Evolutionary conservation across 2,329 filamentous ascomycete genomes (phyloP), one percentile per base, ranked within the genome.

Genomic region (Monosporascus sp.): DNA sequence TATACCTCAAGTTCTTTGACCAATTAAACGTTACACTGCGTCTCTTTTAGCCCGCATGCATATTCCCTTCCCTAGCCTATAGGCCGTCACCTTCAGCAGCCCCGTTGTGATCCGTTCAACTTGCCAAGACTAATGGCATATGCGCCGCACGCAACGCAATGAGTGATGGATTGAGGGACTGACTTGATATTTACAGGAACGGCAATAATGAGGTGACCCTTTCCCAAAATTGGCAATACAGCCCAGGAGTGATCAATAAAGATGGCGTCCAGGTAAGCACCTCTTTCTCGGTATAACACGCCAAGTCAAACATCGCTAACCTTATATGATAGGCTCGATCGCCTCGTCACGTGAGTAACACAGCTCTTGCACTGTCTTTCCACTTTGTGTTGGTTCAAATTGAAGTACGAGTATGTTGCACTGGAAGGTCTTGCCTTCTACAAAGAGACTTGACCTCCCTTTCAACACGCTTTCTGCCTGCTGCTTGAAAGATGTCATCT

Each of bases 281-380:
- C 20, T 49, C 45, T 51, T 46, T 49, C 46, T 52, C 47, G 37
- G 43, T 8, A 9, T 50, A 22, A 51, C 25, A 49, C 20, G 44
- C 11, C 2, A 35, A 39, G 25, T 48, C 50, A 18, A 52, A 67
- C 66, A 61, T 65, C 57, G 50, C 60, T 73, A 68, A 71, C 66
- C 56, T 49, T 54, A 62, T 60, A 58, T 52, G 53, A 51, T 65
- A 90, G 89, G 81, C 83, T 93, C 66, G 89, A 92, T 76, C 85
- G 89, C 69, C 80, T 93, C 64, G 89, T 93, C 79, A 92, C 88
- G 88, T 92, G 81, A 83, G 88, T 87, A 41, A 27, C 43, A 31
- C 24, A 14, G 7, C 17, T 11, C 43, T 46, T 46, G 7, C 11
- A 46, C 25, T 25, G 14, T 27, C 5, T 46, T 46, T 14, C 7